A percentile compares a stretch with the other conserved stretches of the same genome.
These are phyloP conservation scores for Aspergillus ochraceus DNA, from an alignment of 2,329 filamentous ascomycete species.

Conservation along the genomic window DNA sequence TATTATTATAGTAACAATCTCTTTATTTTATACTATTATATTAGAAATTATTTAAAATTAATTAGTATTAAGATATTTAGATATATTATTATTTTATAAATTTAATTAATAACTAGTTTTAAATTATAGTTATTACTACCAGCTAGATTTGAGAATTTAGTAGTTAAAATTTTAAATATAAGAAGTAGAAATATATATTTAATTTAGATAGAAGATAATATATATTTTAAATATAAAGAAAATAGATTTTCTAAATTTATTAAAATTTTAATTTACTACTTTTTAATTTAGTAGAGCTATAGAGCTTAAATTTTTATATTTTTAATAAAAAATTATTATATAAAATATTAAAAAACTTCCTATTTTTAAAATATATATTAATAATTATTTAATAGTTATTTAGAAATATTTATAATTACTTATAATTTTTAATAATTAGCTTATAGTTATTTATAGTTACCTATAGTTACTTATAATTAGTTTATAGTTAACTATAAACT, in stretches of 20 bases:
- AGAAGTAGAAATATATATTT: too few relatives aligned
- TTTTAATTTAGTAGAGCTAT: background rate
- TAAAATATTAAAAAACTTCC: too few relatives aligned
- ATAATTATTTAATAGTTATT: constrained; percentile 1
- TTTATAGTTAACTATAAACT: background rate
- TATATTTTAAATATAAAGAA: too few relatives aligned
- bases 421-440: constrained; percentile 4
- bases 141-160: background rate
- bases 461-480: background rate
- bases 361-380: constrained; percentile 3
- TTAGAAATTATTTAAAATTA: too few relatives aligned
- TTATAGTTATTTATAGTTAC: background rate
- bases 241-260: too few relatives aligned
- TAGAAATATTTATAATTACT: constrained; percentile 1
- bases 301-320: too few relatives aligned
- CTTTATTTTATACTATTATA: too few relatives aligned
- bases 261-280: background rate
- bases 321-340: too few relatives aligned
- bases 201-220: too few relatives aligned
- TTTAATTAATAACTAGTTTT: background rate
- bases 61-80: background rate
- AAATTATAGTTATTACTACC: too few relatives aligned
- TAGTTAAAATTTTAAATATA: too few relatives aligned
- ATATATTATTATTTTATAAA: background rate
- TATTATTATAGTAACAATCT: background rate